Base-by-base conservation (phyloP, 176 grass and related monocot species). In the Oryza punctata region DNA sequence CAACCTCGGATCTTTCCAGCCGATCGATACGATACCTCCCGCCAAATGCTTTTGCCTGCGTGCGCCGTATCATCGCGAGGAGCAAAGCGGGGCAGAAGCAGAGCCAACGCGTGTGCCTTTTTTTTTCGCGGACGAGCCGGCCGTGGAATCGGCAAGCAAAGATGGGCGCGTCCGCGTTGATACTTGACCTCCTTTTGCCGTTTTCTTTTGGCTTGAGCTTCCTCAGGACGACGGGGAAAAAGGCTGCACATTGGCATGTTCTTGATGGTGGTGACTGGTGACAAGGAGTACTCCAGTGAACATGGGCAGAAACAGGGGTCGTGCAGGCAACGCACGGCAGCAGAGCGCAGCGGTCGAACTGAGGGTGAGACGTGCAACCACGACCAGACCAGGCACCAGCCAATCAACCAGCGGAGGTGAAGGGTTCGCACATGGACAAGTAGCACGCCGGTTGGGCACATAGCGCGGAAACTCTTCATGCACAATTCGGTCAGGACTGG, bases 11-110 rank as follows among this genome's bases (percentile, higher is more conserved):
- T 79, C 87, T 75, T 89, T 47, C 70, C 70, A 50, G 57, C 83
- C 0, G 78, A 60, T 73, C 2, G 79, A 87, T 90, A 16, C 1
- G 79, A 86, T 90, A 18, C 88, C 12, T 86, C 78, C 61, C 88
- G 84, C 84, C 88, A 87, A 28, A 78, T 79, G 72, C 52, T 64
- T 50, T 28, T 3, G 8, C 60, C 30, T 43, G 60, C 30, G 86
- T 84, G 81, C 74, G 60, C 38, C 73, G 72, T 40, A 50, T 64
- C 84, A 26, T 44, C 18, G 10, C 50, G 40, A 30, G 40, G 21
- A 21, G 21, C 14, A 57, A 66, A 73, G 60, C 59, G 16, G 5
- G 46, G 6, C 35, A 37, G 35, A 33, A 14, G 43, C 70, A 18
- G 70, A 10, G 44, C 24, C 16, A 10, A 19, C 11, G 14, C 19